Percentiles rank a stretch among this genome's conserved stretches.
Evolutionary conservation across 306 rosid species (phyloP).

Genomic region (Benincasa hispida): DNA sequence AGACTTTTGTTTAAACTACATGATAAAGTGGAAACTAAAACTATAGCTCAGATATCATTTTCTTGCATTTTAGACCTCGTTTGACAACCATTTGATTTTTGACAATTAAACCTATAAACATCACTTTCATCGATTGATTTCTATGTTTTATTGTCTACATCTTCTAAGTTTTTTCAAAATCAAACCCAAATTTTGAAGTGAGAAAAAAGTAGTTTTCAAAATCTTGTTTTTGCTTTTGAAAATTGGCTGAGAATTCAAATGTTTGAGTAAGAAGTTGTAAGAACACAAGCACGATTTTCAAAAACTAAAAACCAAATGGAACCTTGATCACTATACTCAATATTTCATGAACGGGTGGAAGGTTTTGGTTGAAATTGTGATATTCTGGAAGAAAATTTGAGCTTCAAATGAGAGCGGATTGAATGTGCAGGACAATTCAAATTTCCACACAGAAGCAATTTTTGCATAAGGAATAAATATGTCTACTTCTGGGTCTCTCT

Average conservation of each 20-base stretch:
- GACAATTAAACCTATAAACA: no score
- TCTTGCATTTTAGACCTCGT: neutral
- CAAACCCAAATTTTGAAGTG: no score
- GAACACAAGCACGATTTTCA: no score
- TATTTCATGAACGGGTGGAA: neutral
- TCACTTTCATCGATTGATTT: no score
- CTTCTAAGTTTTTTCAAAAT: no score
- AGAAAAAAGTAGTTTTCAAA: no score
- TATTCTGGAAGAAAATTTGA: neutral
- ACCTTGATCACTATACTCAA: neutral
- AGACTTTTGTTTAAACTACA: neutral
- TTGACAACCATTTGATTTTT: no score
- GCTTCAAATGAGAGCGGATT: neutral
- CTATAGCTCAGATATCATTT: neutral
- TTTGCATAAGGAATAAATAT: neutral
- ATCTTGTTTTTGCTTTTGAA: no score
- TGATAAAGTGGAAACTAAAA: neutral
- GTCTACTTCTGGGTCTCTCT: neutral
- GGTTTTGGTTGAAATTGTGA: neutral
- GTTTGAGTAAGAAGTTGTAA: no score
- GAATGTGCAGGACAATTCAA: neutral
- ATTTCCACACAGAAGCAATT: neutral
- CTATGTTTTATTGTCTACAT: no score
- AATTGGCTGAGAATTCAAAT: no score
- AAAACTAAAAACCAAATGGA: no score